Percentiles rank a stretch among this genome's conserved stretches.
These are phyloP conservation scores for Hyaloscypha hepaticicola DNA, from an alignment of 495 filamentous ascomycete species.

Conservation along the genomic window DNA sequence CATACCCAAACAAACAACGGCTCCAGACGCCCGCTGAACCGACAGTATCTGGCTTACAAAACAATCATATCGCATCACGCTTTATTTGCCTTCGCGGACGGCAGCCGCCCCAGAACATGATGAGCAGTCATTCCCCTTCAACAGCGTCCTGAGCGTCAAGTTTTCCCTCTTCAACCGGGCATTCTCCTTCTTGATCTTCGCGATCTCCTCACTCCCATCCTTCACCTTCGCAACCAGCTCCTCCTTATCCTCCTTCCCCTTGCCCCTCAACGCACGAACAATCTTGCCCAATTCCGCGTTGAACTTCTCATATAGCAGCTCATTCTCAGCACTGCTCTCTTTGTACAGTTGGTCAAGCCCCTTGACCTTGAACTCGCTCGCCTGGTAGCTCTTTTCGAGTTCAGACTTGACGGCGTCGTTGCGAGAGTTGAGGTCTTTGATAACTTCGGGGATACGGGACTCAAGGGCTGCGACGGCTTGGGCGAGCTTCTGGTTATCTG, in stretches of 20 bases:
- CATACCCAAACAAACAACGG: background rate
- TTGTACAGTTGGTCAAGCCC: constrained; percentile 88
- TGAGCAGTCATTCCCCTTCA: constrained; percentile 38
- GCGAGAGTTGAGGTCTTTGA: constrained; percentile 59
- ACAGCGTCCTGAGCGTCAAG: constrained; percentile 45
- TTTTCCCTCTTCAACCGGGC: constrained; percentile 52
- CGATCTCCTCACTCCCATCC: constrained; percentile 66
- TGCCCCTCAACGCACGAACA: constrained; percentile 63
- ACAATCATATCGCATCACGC: background rate
- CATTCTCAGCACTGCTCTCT: constrained; percentile 87
- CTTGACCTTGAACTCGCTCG: constrained; percentile 73
- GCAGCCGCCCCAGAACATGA: background rate
- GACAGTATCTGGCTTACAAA: background rate
- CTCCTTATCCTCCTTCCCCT: constrained; percentile 69
- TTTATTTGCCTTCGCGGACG: background rate
- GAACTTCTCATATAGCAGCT: constrained; percentile 89
- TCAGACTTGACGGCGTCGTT: constrained; percentile 63
- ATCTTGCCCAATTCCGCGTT: constrained; percentile 87
- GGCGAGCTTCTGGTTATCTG: constrained; percentile 49
- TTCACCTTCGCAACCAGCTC: constrained; percentile 66
- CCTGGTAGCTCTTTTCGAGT: constrained; percentile 64
- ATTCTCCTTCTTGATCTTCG: constrained; percentile 77
- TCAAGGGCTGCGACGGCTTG: constrained; percentile 63
- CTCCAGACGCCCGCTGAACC: background rate
- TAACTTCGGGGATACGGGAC: constrained; percentile 57